Evolutionary conservation across 1,139 yeast genomes (phyloP).

Genomic region (Debaryomyces sp.): DNA sequence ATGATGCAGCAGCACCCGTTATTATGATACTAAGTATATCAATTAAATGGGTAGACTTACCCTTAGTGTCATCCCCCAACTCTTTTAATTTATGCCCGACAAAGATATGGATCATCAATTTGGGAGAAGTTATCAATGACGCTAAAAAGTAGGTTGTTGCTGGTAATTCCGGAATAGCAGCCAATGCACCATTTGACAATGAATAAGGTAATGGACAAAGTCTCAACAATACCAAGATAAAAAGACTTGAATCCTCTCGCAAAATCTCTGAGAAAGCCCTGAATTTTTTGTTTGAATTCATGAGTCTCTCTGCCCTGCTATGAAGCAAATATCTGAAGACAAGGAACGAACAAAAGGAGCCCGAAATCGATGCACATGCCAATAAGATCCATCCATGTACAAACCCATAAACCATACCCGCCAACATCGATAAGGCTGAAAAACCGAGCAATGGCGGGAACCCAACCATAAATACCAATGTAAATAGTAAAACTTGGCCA

Average conservation of each 20-base stretch:
- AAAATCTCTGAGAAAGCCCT: slow-evolving; percentile 77
- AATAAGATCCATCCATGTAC: slow-evolving; percentile 79
- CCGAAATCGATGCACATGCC: slow-evolving; percentile 68
- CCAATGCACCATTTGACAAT: slow-evolving; percentile 87
- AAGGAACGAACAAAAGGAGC: slow-evolving; percentile 73
- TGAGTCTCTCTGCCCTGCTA: slow-evolving; percentile 52
- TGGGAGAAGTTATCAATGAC: slow-evolving; percentile 77
- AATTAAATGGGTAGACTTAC: slow-evolving; percentile 53
- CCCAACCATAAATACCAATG: slow-evolving; percentile 44
- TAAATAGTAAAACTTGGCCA: slow-evolving; percentile 59
- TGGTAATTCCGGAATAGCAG: slow-evolving; percentile 77
- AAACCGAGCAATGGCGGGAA: slow-evolving; percentile 94
- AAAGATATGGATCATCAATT: slow-evolving; percentile 73
- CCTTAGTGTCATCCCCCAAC: slow-evolving; percentile 61
- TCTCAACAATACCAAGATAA: slow-evolving; percentile 70
- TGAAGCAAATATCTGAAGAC: slow-evolving; percentile 64
- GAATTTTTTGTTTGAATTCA: slow-evolving; percentile 62
- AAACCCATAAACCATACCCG: slow-evolving; percentile 86
- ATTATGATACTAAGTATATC: slow-evolving; percentile 65
- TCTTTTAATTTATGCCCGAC: slow-evolving; percentile 77
- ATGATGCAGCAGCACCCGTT: slow-evolving; percentile 58
- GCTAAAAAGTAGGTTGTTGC: slow-evolving; percentile 68
- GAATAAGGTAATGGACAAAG: slow-evolving; percentile 94
- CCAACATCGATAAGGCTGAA: slow-evolving; percentile 63
- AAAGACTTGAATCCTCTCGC: slow-evolving; percentile 61